Evolutionary conservation across 257 asterid genomes (phyloP).

Genomic region (Ocimum tenuiflorum): DNA sequence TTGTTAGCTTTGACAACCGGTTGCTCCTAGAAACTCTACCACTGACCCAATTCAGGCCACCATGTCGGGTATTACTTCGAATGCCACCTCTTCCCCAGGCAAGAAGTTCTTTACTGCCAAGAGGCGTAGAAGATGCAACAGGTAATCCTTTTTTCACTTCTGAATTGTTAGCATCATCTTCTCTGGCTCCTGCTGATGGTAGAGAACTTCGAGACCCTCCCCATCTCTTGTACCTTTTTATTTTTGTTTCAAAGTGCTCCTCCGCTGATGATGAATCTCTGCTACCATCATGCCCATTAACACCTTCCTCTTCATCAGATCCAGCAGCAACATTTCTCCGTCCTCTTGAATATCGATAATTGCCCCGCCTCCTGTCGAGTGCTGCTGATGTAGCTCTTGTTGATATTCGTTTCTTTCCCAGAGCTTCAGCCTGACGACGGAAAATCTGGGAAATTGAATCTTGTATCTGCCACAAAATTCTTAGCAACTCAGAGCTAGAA

Average conservation of each 20-base stretch:
- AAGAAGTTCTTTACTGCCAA: slow-evolving; percentile 46
- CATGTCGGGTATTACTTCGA: slow-evolving; percentile 66
- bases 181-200: slow-evolving; percentile 49
- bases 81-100: slow-evolving; percentile 93
- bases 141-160: slow-evolving; percentile 40
- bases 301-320: slow-evolving; percentile 77
- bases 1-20: slow-evolving; percentile 56
- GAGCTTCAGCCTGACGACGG: slow-evolving; percentile 75
- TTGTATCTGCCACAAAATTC: slow-evolving; percentile 51
- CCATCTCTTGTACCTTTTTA: slow-evolving; percentile 53
- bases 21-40: slow-evolving; percentile 43
- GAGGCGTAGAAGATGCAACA: slow-evolving; percentile 45
- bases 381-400: slow-evolving; percentile 42
- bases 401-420: slow-evolving; percentile 58
- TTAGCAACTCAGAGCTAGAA: slow-evolving; percentile 10
- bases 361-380: slow-evolving; percentile 50
- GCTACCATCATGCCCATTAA: slow-evolving; percentile 48
- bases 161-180: slow-evolving; percentile 52
- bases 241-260: slow-evolving; percentile 56
- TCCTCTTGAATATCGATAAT: slow-evolving; percentile 45
- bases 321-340: slow-evolving; percentile 50
- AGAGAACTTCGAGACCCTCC: slow-evolving; percentile 42
- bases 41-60: slow-evolving; percentile 42
- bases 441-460: slow-evolving; percentile 72
- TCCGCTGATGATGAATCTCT: slow-evolving; percentile 78